Evolutionary conservation across 2,329 filamentous ascomycete species (phyloP).

Genomic region (Escovopsis weberi): DNA sequence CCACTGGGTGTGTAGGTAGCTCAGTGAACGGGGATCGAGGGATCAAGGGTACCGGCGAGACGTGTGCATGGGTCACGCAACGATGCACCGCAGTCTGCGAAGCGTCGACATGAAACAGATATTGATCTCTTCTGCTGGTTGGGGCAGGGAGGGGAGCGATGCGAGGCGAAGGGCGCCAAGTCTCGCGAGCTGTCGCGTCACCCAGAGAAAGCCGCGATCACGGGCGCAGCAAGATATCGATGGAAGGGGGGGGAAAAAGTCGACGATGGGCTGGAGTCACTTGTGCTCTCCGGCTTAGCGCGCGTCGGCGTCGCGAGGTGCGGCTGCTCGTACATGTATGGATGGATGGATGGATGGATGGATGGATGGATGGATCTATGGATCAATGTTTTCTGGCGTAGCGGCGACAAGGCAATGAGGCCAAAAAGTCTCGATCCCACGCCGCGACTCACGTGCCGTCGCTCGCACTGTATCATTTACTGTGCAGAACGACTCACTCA

Average conservation of each 20-base stretch:
- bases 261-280: not conserved
- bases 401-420: constrained; percentile 5
- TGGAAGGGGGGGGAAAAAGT: no score
- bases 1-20: not conserved
- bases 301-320: not conserved
- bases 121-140: not conserved
- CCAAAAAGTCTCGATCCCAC: not conserved
- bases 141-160: not conserved
- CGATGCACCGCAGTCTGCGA: constrained; percentile 1
- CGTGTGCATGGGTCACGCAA: constrained; percentile 6
- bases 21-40: not conserved
- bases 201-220: not conserved
- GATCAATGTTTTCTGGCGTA: constrained; percentile 3
- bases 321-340: not conserved
- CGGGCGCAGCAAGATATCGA: not conserved
- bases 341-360: no score
- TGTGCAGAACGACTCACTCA: no score
- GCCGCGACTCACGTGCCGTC: constrained; percentile 5
- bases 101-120: not conserved
- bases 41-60: constrained; percentile 1
- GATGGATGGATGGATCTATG: no score
- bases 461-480: no score
- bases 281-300: not conserved
- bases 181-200: not conserved
- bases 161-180: not conserved